These are phyloP conservation scores for Phascolomyces articulosus DNA, from an alignment of 371 early-diverging fungal species.

Conservation along the genomic window DNA sequence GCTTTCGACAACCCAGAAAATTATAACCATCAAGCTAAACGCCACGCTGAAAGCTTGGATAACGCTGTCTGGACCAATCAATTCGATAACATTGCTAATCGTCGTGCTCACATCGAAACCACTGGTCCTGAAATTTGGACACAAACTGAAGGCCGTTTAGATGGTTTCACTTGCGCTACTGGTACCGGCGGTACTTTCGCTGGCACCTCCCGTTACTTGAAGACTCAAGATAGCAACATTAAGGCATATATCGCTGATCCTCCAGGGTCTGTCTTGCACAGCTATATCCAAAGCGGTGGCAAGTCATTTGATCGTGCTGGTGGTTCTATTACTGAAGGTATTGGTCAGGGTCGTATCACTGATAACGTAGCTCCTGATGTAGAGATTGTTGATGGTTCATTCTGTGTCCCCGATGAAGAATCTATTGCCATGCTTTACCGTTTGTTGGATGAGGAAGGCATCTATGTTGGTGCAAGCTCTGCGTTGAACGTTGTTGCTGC, in stretches of 20 bases:
- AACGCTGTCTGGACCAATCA: slow-evolving; percentile 98
- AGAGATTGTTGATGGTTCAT: slow-evolving; percentile 80
- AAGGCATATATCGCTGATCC: slow-evolving; percentile 91
- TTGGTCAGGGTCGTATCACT: slow-evolving; percentile 95
- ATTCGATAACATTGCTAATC: slow-evolving; percentile 85
- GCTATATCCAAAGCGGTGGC: slow-evolving; percentile 75
- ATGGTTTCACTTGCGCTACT: slow-evolving; percentile 90
- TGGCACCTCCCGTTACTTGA: slow-evolving; percentile 83
- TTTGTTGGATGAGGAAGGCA: slow-evolving; percentile 91
- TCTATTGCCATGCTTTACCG: slow-evolving; percentile 85
- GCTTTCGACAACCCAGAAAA: slow-evolving; percentile 91
- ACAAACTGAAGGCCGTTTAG: slow-evolving; percentile 81
- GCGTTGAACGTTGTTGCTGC: slow-evolving; percentile 94
- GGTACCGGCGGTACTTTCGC: slow-evolving; percentile 95
- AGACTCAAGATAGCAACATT: slow-evolving; percentile 69
- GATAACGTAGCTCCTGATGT: slow-evolving; percentile 85
- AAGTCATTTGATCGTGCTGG: slow-evolving; percentile 73
- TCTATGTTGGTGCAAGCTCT: slow-evolving; percentile 91
- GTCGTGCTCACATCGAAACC: slow-evolving; percentile 91
- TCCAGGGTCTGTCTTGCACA: slow-evolving; percentile 89
- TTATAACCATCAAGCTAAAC: slow-evolving; percentile 93
- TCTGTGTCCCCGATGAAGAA: slow-evolving; percentile 82
- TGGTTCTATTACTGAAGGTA: slow-evolving; percentile 85
- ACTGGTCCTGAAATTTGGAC: slow-evolving; percentile 94
- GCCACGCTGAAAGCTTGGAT: slow-evolving; percentile 76